Evolutionary conservation across 192 early-diverging fungal genomes (phyloP), one percentile per base, ranked within the genome.

Genomic region (Linnemannia hyalina): DNA sequence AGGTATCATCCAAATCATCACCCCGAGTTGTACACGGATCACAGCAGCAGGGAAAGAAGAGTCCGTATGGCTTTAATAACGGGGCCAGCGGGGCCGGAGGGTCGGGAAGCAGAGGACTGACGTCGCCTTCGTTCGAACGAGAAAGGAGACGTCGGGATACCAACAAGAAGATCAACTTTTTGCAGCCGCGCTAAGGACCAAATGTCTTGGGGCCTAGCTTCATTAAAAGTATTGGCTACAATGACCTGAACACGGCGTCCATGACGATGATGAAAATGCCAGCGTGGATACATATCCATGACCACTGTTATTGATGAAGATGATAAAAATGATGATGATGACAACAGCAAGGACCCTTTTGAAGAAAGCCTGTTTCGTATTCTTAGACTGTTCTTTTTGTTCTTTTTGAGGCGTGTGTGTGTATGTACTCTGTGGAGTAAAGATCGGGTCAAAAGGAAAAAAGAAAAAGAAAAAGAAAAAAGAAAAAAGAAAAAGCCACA

Each of bases 121-220:
- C 65, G 36, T 63, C 75, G n/a, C 3, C 79, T 5, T 44, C 69
- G 70, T 80, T 76, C 38, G 32, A 60, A n/a, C 23, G 63, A 69
- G 44, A 46, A 15, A 40, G 70, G 23, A 22, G 75, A n/a, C 65
- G 68, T 11, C 68, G 75, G 40, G 83, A 80, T 32, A 40, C 26
- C 68, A 68, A 71, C 44, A 75, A 76, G 0, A 38, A 69, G 22
- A 86, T 85, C 77, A 85, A 57, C 46, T 85, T 85, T 72, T 44
- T 85, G 16, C 49, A 78, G 55, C 60, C 26, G 60, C 77, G 82
- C 7, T 85, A 60, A 73, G 36, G n/a, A 42, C 52, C 11, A 32
- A 32, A 65, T 65, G 60, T 65, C 26, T 63, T 29, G 32, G 29
- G 10, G 60, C 11, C 23, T 5, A 32, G 29, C 60, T 29, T 15